Percentiles rank a stretch among this genome's conserved stretches.
phyloP scores from a whole-genome alignment of 2,329 filamentous ascomycete genomes.

The Albifimbria verrucaria region DNA sequence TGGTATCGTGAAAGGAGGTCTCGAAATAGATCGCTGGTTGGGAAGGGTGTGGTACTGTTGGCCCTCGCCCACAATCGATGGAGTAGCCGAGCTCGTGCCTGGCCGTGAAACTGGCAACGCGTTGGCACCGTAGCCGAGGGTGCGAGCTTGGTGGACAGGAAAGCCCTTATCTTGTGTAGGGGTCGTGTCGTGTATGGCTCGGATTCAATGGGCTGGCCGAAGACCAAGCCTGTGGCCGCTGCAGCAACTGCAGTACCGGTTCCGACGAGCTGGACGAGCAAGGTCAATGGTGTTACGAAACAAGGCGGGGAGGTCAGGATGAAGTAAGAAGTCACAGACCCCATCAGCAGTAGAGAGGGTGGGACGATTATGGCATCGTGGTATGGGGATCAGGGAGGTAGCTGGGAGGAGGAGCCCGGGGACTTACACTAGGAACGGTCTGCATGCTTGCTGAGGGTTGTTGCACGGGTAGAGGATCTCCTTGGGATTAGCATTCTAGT shows the following conservation, averaged over 20 bases:
- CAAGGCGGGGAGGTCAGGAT: slow-evolving; percentile 4
- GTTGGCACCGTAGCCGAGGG: slow-evolving; percentile 20
- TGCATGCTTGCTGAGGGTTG: slow-evolving; percentile 46
- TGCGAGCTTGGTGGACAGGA: slow-evolving; percentile 32
- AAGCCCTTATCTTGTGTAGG: slow-evolving; percentile 24
- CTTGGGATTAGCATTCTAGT: slow-evolving; percentile 32
- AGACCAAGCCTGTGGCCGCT: slow-evolving; percentile 56
- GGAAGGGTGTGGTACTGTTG: slow-evolving; percentile 25
- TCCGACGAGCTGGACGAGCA: slow-evolving; percentile 51
- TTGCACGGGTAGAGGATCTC: slow-evolving; percentile 35
- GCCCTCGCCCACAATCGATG: slow-evolving; percentile 26
- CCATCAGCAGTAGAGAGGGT: no score
- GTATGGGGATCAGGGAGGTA: no score
- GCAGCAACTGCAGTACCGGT: slow-evolving; percentile 60
- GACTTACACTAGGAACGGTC: slow-evolving; percentile 50
- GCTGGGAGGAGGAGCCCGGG: neutral
- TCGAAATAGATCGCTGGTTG: slow-evolving; percentile 26
- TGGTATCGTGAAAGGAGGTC: slow-evolving; percentile 35
- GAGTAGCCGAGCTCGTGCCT: slow-evolving; percentile 37
- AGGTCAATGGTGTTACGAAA: slow-evolving; percentile 17
- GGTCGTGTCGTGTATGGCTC: slow-evolving; percentile 23
- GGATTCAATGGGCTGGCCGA: slow-evolving; percentile 50
- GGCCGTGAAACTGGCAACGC: slow-evolving; percentile 35
- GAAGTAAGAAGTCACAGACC: no score
- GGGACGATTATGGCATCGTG: no score